phyloP scores from a whole-genome alignment of 495 filamentous ascomycete genomes.

The Elasticomyces elasticus region DNA sequence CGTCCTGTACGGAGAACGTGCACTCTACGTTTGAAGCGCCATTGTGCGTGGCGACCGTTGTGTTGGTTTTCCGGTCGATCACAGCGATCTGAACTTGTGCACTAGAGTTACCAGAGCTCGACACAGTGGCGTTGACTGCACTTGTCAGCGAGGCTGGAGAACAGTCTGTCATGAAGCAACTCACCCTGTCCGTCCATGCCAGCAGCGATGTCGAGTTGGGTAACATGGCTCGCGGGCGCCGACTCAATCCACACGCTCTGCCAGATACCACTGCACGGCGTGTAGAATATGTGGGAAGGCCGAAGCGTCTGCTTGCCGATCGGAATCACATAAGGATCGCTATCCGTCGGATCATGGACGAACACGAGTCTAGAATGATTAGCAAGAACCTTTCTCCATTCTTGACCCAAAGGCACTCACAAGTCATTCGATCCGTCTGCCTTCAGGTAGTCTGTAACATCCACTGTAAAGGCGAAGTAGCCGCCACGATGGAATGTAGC shows the following conservation, averaged over 20 bases:
- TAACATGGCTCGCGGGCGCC: slow-evolving; percentile 46
- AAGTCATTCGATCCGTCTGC: slow-evolving; percentile 42
- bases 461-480: slow-evolving; percentile 51
- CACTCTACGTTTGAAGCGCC: slow-evolving; percentile 40
- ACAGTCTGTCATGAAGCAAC: background rate
- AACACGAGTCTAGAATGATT: slow-evolving; percentile 41
- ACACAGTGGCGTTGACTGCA: slow-evolving; percentile 24
- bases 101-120: slow-evolving; percentile 28
- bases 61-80: slow-evolving; percentile 29
- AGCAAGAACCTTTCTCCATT: background rate
- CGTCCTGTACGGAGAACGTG: slow-evolving; percentile 41
- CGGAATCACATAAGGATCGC: slow-evolving; percentile 44
- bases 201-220: slow-evolving; percentile 43
- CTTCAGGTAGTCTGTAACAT: slow-evolving; percentile 44
- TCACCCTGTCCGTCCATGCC: slow-evolving; percentile 52
- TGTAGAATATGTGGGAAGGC: slow-evolving; percentile 59
- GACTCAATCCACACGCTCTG: slow-evolving; percentile 59
- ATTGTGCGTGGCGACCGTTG: slow-evolving; percentile 32
- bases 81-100: slow-evolving; percentile 38
- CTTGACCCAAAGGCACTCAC: slow-evolving; percentile 23
- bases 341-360: slow-evolving; percentile 56
- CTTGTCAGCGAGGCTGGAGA: background rate
- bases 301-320: slow-evolving; percentile 53
- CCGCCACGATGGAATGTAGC: slow-evolving; percentile 50
- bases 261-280: slow-evolving; percentile 61